These are phyloP conservation scores for Mucor irregularis DNA, from an alignment of 371 early-diverging fungal genomes.

Conservation along the genomic window DNA sequence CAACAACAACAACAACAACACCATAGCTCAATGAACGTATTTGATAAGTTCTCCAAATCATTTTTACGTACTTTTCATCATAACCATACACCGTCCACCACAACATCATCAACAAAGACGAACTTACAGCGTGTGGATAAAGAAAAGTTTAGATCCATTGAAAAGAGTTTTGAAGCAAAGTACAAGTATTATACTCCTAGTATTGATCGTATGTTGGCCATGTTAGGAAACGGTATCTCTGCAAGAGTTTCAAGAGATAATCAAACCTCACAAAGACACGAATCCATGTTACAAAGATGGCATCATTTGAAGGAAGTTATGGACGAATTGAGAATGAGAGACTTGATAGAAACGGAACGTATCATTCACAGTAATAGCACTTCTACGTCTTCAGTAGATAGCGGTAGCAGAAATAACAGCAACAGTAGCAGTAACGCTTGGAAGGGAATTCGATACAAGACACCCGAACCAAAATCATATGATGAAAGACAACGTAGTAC, in stretches of 20 bases:
- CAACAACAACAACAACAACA: background rate
- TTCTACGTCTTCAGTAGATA: background rate
- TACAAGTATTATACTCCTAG: slow-evolving; percentile 64
- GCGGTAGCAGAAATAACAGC: no score
- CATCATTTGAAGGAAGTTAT: slow-evolving; percentile 47
- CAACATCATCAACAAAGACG: background rate
- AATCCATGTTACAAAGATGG: slow-evolving; percentile 57
- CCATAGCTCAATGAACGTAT: no score
- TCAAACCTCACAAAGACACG: slow-evolving; percentile 45
- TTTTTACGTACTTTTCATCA: slow-evolving; percentile 18
- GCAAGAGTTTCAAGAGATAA: slow-evolving; percentile 53
- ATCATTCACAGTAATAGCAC: slow-evolving; percentile 17
- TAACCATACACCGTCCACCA: no score
- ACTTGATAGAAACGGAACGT: slow-evolving; percentile 51
- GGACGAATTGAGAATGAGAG: slow-evolving; percentile 47
- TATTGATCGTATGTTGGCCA: slow-evolving; percentile 59
- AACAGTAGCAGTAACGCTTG: slow-evolving; percentile 10
- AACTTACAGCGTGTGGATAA: slow-evolving; percentile 38
- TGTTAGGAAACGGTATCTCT: slow-evolving; percentile 60
- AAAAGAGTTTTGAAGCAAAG: slow-evolving; percentile 65
- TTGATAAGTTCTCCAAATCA: slow-evolving; percentile 22
- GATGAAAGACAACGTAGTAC: slow-evolving; percentile 9
- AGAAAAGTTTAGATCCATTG: slow-evolving; percentile 52
- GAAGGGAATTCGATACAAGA: slow-evolving; percentile 36
- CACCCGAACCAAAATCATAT: slow-evolving; percentile 27